A percentile compares a stretch with the other conserved stretches of the same genome.
Conservation (phyloP, 768 basidiomycete genomes). For the Lentinula sp. region DNA sequence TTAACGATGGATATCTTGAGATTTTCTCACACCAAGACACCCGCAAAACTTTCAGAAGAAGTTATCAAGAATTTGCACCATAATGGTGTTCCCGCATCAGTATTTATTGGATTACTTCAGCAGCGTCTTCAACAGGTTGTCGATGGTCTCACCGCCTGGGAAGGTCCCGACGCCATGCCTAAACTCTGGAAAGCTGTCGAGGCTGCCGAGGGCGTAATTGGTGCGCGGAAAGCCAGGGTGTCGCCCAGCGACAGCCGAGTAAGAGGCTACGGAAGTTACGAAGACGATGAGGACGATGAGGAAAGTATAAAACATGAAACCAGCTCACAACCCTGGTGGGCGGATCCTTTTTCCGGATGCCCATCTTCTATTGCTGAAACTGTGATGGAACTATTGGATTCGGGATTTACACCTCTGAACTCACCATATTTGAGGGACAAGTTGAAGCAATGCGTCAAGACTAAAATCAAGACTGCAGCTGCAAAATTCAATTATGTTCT, state of each 20-base stretch:
- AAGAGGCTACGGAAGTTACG: conserved; percentile 13
- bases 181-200: conserved; percentile 15
- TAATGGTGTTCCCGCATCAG: conserved; percentile 31
- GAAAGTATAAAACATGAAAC: conserved; percentile 19
- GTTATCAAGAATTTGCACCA: conserved; percentile 39
- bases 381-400: conserved; percentile 30
- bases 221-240: conserved; percentile 15
- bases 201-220: conserved; percentile 13
- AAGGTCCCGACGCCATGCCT: conserved; percentile 16
- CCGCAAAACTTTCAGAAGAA: conserved; percentile 33
- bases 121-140: conserved; percentile 17
- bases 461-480: conserved; percentile 18
- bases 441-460: conserved; percentile 26
- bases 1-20: conserved; percentile 49
- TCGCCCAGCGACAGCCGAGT: conserved; percentile 17
- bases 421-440: conserved; percentile 30
- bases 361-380: conserved; percentile 41
- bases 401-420: conserved; percentile 33
- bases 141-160: conserved; percentile 22
- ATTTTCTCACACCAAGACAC: conserved; percentile 25
- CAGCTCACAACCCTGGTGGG: conserved; percentile 33
- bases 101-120: conserved; percentile 22
- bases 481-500: conserved; percentile 14
- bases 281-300: conserved; percentile 16
- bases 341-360: conserved; percentile 34